Evolutionary conservation across 1,284 basidiomycete genomes (phyloP), one percentile per base, ranked within the genome.

Genomic region (Moesziomyces sp.): DNA sequence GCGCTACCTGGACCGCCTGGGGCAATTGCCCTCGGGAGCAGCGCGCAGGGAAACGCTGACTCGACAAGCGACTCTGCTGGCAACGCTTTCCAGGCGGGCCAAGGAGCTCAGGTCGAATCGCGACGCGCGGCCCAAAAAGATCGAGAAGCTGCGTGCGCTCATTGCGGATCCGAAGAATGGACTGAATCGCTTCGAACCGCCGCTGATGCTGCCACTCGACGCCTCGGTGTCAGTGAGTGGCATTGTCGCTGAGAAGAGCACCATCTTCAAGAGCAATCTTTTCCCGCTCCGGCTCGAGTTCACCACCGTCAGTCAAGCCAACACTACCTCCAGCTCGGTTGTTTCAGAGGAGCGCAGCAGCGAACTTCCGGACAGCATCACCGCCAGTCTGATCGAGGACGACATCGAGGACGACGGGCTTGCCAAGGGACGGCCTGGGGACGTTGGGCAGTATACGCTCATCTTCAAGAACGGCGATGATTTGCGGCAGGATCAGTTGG

Each of bases 391-490:
- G 50, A 49, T 58, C 14, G 60, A 40, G 16, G 38, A 40, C 14
- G 38, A 40, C 2, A 18, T 40, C 16, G 38, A 40, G 8, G 38
- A 40, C 1, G n/a, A 47, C 5, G 21, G 38, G 5, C 11, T 33
- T 3, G 18, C 43, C n/a, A 58, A 59, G 44, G 68, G 50, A 47
- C 55, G 53, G 21, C 26, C 28, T 11, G 46, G 53, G 8, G 64
- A 57, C 0, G 48, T 18, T 1, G 66, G 53, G 4, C 42, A 62
- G 19, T 99, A 93, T 84, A 92, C 94, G 0, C 88, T 97, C 51
- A 99, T 99, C 72, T 98, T 98, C 88, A 99, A 99, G 85, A 95
- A 97, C 76, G 97, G 97, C 7, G 97, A 99, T 83, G 97, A 99
- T 83, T 90, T 99, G 87, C 90, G 96, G 21, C 97, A 99, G 84